Conservation (phyloP, 2,329 filamentous ascomycete genomes). For the Sporothrix humicola region DNA sequence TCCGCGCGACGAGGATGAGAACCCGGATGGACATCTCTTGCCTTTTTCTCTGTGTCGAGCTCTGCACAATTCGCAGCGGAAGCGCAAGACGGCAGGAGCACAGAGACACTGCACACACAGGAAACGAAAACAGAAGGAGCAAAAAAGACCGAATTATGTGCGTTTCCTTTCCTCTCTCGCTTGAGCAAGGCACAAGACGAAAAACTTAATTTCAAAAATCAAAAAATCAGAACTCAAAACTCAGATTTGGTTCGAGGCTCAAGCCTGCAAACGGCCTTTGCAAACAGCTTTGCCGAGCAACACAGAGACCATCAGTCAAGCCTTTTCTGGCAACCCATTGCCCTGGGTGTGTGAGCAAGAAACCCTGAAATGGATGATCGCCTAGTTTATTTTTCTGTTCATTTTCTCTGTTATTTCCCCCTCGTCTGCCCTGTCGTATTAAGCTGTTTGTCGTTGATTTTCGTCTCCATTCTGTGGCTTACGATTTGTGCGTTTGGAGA, state of each 20-base stretch:
- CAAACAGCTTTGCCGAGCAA: conserved; percentile 6
- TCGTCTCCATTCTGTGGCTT: neutral
- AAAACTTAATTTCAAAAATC: neutral
- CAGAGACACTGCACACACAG: no score
- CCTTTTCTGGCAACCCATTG: neutral
- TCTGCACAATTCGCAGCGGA: neutral
- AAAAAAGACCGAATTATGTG: neutral
- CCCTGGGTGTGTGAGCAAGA: neutral
- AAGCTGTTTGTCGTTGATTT: neutral
- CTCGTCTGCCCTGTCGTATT: neutral
- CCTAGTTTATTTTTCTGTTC: neutral
- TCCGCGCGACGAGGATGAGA: conserved; percentile 35
- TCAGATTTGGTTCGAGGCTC: neutral
- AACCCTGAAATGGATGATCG: conserved; percentile 4
- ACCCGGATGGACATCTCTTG: conserved; percentile 39
- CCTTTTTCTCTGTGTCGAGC: conserved; percentile 11
- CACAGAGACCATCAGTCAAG: neutral
- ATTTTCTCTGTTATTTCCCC: neutral
- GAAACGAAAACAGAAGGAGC: no score
- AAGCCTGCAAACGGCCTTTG: neutral
- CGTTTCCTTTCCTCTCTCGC: neutral
- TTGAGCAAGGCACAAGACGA: neutral
- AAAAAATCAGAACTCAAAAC: neutral
- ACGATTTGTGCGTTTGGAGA: neutral
- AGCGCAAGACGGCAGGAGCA: neutral